These are phyloP conservation scores for Ogataea hybrid DNA, from an alignment of 1,139 yeast genomes.

Conservation along the genomic window DNA sequence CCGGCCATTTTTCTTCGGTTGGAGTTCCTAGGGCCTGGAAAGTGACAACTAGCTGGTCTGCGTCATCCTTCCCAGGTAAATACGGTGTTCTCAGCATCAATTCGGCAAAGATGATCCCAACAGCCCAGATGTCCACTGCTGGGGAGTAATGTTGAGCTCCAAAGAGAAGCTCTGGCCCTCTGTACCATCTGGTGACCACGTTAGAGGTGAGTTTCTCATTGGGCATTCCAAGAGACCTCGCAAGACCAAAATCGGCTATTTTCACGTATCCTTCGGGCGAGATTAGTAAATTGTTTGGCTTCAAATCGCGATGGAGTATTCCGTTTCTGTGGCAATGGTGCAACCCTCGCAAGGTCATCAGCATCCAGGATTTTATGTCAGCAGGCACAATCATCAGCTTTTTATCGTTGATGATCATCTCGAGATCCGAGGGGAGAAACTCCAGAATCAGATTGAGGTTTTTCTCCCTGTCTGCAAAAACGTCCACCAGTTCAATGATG, in stretches of 20 bases:
- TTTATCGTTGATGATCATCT: conserved; percentile 82
- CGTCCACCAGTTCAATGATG: conserved; percentile 85
- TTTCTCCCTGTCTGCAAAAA: conserved; percentile 59
- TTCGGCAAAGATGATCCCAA: conserved; percentile 95
- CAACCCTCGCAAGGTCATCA: conserved; percentile 91
- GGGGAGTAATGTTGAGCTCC: conserved; percentile 88
- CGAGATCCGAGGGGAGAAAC: conserved; percentile 88
- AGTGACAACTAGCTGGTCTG: conserved; percentile 86
- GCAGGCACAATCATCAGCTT: conserved; percentile 75
- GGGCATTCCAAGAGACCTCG: conserved; percentile 76
- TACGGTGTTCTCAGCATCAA: conserved; percentile 93
- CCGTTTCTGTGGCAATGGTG: conserved; percentile 94
- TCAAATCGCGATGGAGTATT: conserved; percentile 85
- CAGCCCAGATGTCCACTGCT: conserved; percentile 92
- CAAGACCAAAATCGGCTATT: conserved; percentile 96
- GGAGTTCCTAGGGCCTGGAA: conserved; percentile 97
- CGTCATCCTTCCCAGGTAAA: conserved; percentile 87
- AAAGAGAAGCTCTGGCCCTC: conserved; percentile 90
- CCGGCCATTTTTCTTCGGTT: conserved; percentile 89
- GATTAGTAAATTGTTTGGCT: conserved; percentile 77
- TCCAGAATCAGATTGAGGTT: conserved; percentile 87
- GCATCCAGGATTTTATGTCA: conserved; percentile 89
- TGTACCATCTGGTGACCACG: conserved; percentile 96
- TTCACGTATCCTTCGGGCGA: conserved; percentile 87
- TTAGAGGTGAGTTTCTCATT: conserved; percentile 84